Evolutionary conservation across 2,329 filamentous ascomycete genomes (phyloP).

Genomic region (Balansia obtecta): DNA sequence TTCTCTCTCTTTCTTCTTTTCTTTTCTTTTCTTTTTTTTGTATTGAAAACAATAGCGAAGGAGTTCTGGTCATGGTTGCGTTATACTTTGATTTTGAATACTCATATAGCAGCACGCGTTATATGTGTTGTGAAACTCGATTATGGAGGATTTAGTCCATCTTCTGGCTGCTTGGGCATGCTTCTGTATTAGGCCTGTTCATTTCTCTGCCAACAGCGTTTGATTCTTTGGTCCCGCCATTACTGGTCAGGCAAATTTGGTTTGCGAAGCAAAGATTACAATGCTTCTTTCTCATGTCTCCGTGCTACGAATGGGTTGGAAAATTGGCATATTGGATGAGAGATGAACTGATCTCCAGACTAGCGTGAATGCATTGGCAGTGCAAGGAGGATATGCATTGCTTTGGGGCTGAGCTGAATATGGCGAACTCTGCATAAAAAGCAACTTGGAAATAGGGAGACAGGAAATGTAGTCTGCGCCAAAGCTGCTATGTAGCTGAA

Average conservation of each 20-base stretch:
- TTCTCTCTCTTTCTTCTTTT: constrained; percentile 3
- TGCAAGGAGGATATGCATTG: neutral
- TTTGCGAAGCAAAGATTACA: neutral
- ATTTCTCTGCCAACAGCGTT: neutral
- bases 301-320: too few species aligned
- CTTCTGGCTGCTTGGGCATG: neutral
- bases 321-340: too few species aligned
- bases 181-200: neutral
- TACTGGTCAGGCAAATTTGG: neutral
- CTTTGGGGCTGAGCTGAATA: neutral
- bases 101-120: neutral
- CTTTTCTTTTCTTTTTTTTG: constrained; percentile 3
- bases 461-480: neutral
- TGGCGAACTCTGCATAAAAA: neutral
- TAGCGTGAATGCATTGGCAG: too few species aligned
- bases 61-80: constrained; percentile 8
- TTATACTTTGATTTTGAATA: neutral
- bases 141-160: neutral
- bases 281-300: too few species aligned
- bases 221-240: neutral
- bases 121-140: neutral
- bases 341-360: too few species aligned
- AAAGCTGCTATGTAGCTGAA: neutral
- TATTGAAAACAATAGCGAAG: constrained; percentile 8
- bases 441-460: neutral